phyloP scores from a whole-genome alignment of 805 yeast species.

The Lipomyces mesembrius region DNA sequence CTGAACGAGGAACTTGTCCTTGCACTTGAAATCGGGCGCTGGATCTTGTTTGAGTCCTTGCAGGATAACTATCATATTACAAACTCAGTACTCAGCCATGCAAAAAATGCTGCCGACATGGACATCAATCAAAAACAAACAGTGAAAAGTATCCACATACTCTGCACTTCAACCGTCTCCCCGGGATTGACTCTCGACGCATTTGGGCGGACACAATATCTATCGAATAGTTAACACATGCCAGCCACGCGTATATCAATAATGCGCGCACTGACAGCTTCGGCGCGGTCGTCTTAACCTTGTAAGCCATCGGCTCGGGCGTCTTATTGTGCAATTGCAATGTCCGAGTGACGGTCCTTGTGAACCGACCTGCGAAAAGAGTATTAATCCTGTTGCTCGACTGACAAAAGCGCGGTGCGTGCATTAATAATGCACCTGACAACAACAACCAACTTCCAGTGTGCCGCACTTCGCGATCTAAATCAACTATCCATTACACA shows the following conservation, averaged over 20 bases:
- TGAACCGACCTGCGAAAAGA: constrained; percentile 62
- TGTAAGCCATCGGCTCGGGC: constrained; percentile 73
- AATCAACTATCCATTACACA: constrained; percentile 43
- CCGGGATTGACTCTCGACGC: constrained; percentile 83
- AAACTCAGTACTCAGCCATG: not conserved
- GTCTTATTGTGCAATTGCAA: constrained; percentile 63
- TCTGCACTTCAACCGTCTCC: constrained; percentile 66
- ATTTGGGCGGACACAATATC: constrained; percentile 92
- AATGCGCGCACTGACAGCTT: constrained; percentile 56
- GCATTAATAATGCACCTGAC: not conserved
- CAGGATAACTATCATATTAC: constrained; percentile 58
- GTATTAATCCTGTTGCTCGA: not conserved
- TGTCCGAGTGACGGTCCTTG: constrained; percentile 68
- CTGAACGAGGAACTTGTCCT: constrained; percentile 90
- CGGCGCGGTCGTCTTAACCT: constrained; percentile 98
- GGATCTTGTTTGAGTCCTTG: constrained; percentile 84
- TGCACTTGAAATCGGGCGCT: constrained; percentile 71
- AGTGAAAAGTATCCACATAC: constrained; percentile 28
- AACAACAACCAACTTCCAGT: not conserved
- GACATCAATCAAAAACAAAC: not conserved
- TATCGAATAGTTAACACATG: constrained; percentile 7
- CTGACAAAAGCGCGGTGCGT: not conserved
- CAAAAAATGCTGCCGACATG: not conserved
- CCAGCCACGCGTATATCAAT: not conserved
- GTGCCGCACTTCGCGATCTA: not conserved